Percentiles rank a stretch among this genome's conserved stretches.
These are phyloP conservation scores for Cladosporium oxysporum DNA, from an alignment of 2,329 filamentous ascomycete genomes.

Conservation along the genomic window DNA sequence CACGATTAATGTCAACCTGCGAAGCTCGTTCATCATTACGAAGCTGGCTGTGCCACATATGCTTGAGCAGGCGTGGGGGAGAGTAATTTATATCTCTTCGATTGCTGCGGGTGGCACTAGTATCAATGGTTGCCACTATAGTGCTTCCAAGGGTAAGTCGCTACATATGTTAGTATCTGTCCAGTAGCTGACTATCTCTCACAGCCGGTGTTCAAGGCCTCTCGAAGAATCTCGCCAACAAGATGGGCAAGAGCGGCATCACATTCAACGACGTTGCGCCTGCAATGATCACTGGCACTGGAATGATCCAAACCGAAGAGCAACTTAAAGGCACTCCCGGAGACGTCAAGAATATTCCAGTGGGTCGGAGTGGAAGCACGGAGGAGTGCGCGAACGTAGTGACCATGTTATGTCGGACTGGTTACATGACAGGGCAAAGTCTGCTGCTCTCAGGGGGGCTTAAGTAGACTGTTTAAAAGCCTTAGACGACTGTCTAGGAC, in stretches of 20 bases:
- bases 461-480: slow-evolving; percentile 25
- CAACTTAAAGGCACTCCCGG: slow-evolving; percentile 48
- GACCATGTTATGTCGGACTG: slow-evolving; percentile 61
- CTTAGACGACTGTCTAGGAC: background rate
- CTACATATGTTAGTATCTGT: slow-evolving; percentile 12
- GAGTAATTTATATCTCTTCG: slow-evolving; percentile 65
- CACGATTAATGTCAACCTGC: slow-evolving; percentile 63
- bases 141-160: slow-evolving; percentile 28
- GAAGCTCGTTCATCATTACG: slow-evolving; percentile 63
- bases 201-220: slow-evolving; percentile 58
- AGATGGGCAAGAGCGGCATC: slow-evolving; percentile 62
- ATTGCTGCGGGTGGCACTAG: slow-evolving; percentile 65
- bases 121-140: slow-evolving; percentile 52
- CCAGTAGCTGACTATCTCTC: background rate
- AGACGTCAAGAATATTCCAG: slow-evolving; percentile 60
- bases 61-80: slow-evolving; percentile 61
- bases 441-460: slow-evolving; percentile 34
- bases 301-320: slow-evolving; percentile 61
- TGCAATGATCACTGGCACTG: slow-evolving; percentile 62
- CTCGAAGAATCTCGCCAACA: slow-evolving; percentile 64
- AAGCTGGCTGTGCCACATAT: slow-evolving; percentile 64
- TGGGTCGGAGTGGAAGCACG: slow-evolving; percentile 59
- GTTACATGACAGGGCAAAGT: slow-evolving; percentile 48
- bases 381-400: slow-evolving; percentile 64
- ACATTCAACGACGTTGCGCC: slow-evolving; percentile 71